These are phyloP conservation scores for Saccharomyces hybrid DNA, from an alignment of 1,139 yeast species.

Conservation along the genomic window DNA sequence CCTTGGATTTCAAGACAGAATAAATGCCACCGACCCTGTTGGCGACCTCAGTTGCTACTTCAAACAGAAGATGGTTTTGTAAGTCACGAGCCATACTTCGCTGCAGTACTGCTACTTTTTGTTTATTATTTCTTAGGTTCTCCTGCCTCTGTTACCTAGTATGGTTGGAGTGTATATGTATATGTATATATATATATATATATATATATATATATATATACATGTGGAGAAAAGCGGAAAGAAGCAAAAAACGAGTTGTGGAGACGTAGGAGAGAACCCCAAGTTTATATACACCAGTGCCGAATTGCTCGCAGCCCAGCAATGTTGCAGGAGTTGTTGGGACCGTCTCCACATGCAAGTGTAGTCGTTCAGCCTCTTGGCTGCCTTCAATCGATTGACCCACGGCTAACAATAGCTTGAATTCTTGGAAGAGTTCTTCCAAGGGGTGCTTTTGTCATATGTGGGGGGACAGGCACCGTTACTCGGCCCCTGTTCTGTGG, in stretches of 20 bases:
- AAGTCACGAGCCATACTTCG: slow-evolving; percentile 59
- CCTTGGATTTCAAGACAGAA: slow-evolving; percentile 92
- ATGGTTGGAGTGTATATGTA: slow-evolving; percentile 39
- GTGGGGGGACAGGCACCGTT: neutral
- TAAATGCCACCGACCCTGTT: slow-evolving; percentile 96
- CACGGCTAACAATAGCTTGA: neutral
- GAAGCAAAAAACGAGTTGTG: neutral
- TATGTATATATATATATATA: too few species aligned
- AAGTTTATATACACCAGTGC: neutral
- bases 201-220: neutral
- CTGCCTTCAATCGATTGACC: neutral
- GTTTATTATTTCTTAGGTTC: neutral
- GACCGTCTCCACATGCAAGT: neutral
- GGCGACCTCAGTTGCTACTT: slow-evolving; percentile 96
- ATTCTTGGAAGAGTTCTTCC: neutral
- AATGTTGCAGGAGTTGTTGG: neutral
- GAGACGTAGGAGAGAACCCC: neutral
- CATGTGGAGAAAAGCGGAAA: neutral
- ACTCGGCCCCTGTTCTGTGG: neutral
- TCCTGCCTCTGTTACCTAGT: neutral
- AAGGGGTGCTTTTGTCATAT: neutral
- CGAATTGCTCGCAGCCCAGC: neutral
- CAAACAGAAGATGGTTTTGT: slow-evolving; percentile 79
- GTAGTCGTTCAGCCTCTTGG: neutral
- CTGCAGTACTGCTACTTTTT: neutral